Evolutionary conservation across 352 stramenopile genomes (phyloP), one percentile per base, ranked within the genome.

Genomic region (Phytophthora macrochlamydospora): DNA sequence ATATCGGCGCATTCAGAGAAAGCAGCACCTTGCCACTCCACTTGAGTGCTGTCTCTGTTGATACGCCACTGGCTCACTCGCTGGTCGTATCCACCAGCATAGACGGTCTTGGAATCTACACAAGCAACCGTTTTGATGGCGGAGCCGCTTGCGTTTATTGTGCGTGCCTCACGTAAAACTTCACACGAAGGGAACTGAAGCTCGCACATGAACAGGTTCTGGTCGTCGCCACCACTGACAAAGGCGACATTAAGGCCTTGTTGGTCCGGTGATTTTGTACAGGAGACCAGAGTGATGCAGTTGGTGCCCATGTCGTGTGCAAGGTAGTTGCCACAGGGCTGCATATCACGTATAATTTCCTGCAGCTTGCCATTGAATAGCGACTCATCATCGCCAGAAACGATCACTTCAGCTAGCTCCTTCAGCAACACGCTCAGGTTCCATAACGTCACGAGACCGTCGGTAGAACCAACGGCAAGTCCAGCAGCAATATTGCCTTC

Each of bases 221-320:
- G 89, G 57, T 96, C 87, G 56, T 96, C 89, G 33, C 89, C 89
- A 29, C 87, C 87, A 42, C 81, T 96, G 58, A 95, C 57, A 42
- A 96, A 64, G n/a, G 73, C 56, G 38, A 95, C 80, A 50, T 75
- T 63, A 2, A 74, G 54, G 11, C 35, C 50, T 18, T 53, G 60
- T 40, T 56, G 40, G 28, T 60, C 30, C 3, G 66, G 40, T 8
- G 54, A 67, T n/a, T 62, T 65, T 9, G 56, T 51, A 14, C 56
- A 71, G 8, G 55, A 71, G 6, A 74, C 65, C 18, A 79, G 59
- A 28, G 74, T 56, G 38, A 94, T 65, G 62, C 81, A 93, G 51
- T 96, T 96, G 32, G 76, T 70, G 44, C 89, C 89, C 85, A 96
- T 94, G 62, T 94, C 87, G 48, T 96, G 89, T 0, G 83, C 89